Conservation (phyloP, 2,329 filamentous ascomycete species). For the Penicillium capsulatum region DNA sequence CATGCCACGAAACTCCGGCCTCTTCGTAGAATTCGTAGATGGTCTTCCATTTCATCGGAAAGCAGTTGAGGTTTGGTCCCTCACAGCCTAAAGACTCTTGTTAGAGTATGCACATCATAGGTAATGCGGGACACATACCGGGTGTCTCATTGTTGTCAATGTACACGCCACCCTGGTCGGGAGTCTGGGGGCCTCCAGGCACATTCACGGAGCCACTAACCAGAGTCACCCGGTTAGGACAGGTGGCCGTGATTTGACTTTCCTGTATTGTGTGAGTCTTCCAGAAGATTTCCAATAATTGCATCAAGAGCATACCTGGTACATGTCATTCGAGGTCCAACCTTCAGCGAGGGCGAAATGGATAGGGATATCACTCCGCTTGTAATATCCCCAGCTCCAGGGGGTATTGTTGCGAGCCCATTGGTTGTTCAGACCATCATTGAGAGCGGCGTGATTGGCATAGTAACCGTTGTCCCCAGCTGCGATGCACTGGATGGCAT, state of each 20-base stretch:
- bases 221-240: slow-evolving; percentile 52
- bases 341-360: slow-evolving; percentile 54
- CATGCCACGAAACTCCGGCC: slow-evolving; percentile 49
- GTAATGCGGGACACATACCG: slow-evolving; percentile 25
- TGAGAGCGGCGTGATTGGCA: slow-evolving; percentile 51
- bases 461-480: slow-evolving; percentile 52
- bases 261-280: slow-evolving; percentile 33
- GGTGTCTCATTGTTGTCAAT: slow-evolving; percentile 52
- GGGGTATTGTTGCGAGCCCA: slow-evolving; percentile 55
- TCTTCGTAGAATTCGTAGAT: slow-evolving; percentile 49
- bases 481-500: slow-evolving; percentile 54
- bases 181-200: slow-evolving; percentile 44
- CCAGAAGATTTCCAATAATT: not conserved
- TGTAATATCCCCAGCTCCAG: slow-evolving; percentile 51
- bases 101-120: not conserved
- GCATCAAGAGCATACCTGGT: slow-evolving; percentile 37
- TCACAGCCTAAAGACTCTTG: slow-evolving; percentile 40
- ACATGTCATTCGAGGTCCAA: slow-evolving; percentile 56
- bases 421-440: slow-evolving; percentile 50
- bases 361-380: slow-evolving; percentile 51
- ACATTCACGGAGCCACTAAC: slow-evolving; percentile 51
- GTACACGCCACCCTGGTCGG: slow-evolving; percentile 45
- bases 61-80: slow-evolving; percentile 46
- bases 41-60: slow-evolving; percentile 54
- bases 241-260: slow-evolving; percentile 50